Conservation (phyloP, 1,284 basidiomycete species). For the Cutaneotrichosporon curvatum region DNA sequence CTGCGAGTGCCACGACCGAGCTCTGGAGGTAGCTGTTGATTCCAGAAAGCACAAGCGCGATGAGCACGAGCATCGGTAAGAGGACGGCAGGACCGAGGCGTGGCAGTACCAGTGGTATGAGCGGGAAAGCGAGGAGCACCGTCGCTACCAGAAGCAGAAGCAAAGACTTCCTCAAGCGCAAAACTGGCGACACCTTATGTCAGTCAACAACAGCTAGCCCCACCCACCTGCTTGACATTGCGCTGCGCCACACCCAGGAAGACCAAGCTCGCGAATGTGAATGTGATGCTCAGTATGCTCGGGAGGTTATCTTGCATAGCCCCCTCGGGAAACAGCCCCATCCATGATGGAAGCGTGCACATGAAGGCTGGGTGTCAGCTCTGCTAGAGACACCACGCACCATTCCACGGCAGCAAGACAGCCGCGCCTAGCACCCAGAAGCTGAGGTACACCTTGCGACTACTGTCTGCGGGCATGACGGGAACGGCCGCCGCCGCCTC, state of each 20-base stretch:
- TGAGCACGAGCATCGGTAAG: slow-evolving; percentile 26
- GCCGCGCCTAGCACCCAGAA: slow-evolving; percentile 46
- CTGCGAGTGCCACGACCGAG: slow-evolving; percentile 37
- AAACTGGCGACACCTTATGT: slow-evolving; percentile 34
- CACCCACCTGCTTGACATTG: slow-evolving; percentile 32
- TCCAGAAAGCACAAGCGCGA: slow-evolving; percentile 33
- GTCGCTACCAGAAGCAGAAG: slow-evolving; percentile 28
- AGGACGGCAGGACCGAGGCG: slow-evolving; percentile 23
- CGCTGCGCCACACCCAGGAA: slow-evolving; percentile 44
- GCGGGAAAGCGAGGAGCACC: slow-evolving; percentile 33
- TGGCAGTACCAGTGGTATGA: slow-evolving; percentile 35
- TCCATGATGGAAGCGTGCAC: slow-evolving; percentile 40
- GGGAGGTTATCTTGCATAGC: slow-evolving; percentile 30
- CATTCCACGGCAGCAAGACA: slow-evolving; percentile 44
- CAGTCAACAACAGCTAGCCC: slow-evolving; percentile 2
- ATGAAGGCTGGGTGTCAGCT: slow-evolving; percentile 34
- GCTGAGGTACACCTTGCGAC: slow-evolving; percentile 25
- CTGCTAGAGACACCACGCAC: slow-evolving; percentile 19
- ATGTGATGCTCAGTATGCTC: slow-evolving; percentile 37
- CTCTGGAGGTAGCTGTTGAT: slow-evolving; percentile 42
- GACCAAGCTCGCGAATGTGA: slow-evolving; percentile 43
- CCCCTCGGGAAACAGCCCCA: slow-evolving; percentile 28
- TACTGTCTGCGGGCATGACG: neutral
- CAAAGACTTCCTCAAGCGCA: slow-evolving; percentile 32
- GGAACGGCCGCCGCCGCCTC: neutral